Conservation (phyloP, 805 yeast species). For the Cephaloascus fragrans region DNA sequence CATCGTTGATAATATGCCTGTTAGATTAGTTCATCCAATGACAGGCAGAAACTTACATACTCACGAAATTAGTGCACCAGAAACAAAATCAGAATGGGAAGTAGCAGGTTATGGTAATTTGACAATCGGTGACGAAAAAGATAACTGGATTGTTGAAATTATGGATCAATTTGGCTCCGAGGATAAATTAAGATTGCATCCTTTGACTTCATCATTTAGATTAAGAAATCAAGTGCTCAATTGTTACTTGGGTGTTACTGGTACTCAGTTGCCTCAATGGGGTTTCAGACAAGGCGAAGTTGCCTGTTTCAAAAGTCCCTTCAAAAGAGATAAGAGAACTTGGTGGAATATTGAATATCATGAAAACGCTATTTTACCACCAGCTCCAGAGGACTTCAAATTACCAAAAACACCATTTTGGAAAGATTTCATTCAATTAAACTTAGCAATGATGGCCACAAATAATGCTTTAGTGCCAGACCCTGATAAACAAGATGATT, state of each 20-base stretch:
- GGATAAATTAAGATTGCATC: constrained; percentile 51
- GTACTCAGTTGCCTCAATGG: constrained; percentile 83
- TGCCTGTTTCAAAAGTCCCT: constrained; percentile 61
- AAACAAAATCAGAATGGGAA: constrained; percentile 43
- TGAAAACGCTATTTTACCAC: constrained; percentile 46
- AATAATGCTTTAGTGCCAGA: constrained; percentile 79
- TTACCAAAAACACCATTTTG: constrained; percentile 69
- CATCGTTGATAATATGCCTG: constrained; percentile 47
- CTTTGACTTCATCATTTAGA: constrained; percentile 77
- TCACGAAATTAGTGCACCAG: constrained; percentile 57
- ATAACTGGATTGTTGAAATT: constrained; percentile 70
- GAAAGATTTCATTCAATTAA: constrained; percentile 66
- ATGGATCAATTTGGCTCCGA: constrained; percentile 49
- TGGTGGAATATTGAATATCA: constrained; percentile 86
- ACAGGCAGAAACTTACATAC: constrained; percentile 66
- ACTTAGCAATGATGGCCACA: constrained; percentile 83
- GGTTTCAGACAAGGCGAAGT: constrained; percentile 98
- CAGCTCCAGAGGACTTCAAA: constrained; percentile 49
- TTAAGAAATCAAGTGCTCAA: constrained; percentile 57
- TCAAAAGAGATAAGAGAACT: constrained; percentile 68
- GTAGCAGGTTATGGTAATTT: constrained; percentile 68
- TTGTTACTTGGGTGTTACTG: constrained; percentile 83
- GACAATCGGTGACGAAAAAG: constrained; percentile 58
- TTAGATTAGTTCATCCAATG: constrained; percentile 52
- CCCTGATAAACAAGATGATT: constrained; percentile 58